These are phyloP conservation scores for Geotrichum australiense DNA, from an alignment of 1,139 yeast genomes.

Conservation along the genomic window DNA sequence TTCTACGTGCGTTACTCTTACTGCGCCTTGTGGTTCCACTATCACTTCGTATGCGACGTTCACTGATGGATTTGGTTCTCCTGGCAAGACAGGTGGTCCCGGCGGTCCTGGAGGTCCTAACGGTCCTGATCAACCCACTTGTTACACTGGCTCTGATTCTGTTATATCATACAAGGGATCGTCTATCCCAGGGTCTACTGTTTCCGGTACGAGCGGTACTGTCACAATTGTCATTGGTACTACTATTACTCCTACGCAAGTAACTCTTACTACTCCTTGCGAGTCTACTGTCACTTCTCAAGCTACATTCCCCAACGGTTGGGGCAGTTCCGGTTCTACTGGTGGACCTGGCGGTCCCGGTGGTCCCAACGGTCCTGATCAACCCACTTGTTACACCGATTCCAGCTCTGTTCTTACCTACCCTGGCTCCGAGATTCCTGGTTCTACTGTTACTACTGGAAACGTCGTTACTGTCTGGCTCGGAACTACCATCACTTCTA, in stretches of 20 bases:
- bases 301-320: constrained; percentile 7
- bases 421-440: constrained; percentile 13
- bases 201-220: constrained; percentile 4
- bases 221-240: constrained; percentile 3
- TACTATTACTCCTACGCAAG: neutral
- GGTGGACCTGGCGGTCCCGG: constrained; percentile 5
- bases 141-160: constrained; percentile 7
- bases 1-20: constrained; percentile 1
- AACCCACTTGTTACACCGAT: constrained; percentile 10
- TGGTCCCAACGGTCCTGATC: constrained; percentile 3
- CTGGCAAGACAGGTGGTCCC: constrained; percentile 1
- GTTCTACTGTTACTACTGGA: constrained; percentile 10
- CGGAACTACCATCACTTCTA: constrained; percentile 10
- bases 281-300: constrained; percentile 4
- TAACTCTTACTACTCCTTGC: constrained; percentile 4
- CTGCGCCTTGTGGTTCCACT: constrained; percentile 7
- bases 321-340: neutral
- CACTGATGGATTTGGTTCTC: constrained; percentile 2
- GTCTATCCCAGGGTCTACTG: constrained; percentile 2
- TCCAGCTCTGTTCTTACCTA: constrained; percentile 5
- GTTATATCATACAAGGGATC: constrained; percentile 8
- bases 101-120: constrained; percentile 2
- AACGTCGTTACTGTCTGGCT: constrained; percentile 5
- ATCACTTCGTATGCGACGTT: constrained; percentile 8
- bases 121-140: constrained; percentile 5